phyloP scores from a whole-genome alignment of 495 filamentous ascomycete species.

The Lepidopterella palustris region DNA sequence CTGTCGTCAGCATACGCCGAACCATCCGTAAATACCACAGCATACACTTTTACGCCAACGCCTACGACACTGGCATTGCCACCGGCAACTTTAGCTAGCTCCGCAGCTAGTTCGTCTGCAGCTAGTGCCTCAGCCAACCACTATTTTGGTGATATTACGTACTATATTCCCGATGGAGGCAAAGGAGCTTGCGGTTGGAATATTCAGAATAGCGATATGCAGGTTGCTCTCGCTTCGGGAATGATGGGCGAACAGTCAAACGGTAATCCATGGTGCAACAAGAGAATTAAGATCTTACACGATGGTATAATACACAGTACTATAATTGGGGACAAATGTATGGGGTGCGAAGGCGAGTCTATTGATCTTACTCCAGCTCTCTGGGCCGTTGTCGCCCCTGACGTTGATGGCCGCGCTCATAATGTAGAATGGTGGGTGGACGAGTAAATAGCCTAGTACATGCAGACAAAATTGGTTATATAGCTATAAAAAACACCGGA shows the following conservation, averaged over 20 bases:
- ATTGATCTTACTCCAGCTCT: conserved; percentile 26
- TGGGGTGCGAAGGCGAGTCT: conserved; percentile 22
- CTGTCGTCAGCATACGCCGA: no score
- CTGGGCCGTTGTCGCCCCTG: conserved; percentile 2
- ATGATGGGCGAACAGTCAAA: conserved; percentile 35
- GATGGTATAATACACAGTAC: conserved; percentile 17
- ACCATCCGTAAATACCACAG: no score
- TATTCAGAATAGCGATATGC: conserved; percentile 20
- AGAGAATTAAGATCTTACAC: conserved; percentile 29
- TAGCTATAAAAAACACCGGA: no score
- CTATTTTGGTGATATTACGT: conserved; percentile 39
- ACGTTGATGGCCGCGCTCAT: conserved; percentile 22
- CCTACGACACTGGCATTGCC: no score
- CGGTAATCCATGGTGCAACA: conserved; percentile 39
- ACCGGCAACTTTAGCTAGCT: no score
- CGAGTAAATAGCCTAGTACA: background rate
- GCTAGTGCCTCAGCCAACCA: conserved; percentile 4
- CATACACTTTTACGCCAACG: no score
- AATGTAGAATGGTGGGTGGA: conserved; percentile 25
- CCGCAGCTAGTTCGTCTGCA: no score
- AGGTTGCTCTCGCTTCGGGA: conserved; percentile 37
- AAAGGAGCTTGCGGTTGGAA: conserved; percentile 41
- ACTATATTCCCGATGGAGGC: conserved; percentile 33
- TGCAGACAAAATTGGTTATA: no score
- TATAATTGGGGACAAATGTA: conserved; percentile 33